Base-by-base conservation (phyloP, 2,329 filamentous ascomycete genomes). In the Xylaria sp. region DNA sequence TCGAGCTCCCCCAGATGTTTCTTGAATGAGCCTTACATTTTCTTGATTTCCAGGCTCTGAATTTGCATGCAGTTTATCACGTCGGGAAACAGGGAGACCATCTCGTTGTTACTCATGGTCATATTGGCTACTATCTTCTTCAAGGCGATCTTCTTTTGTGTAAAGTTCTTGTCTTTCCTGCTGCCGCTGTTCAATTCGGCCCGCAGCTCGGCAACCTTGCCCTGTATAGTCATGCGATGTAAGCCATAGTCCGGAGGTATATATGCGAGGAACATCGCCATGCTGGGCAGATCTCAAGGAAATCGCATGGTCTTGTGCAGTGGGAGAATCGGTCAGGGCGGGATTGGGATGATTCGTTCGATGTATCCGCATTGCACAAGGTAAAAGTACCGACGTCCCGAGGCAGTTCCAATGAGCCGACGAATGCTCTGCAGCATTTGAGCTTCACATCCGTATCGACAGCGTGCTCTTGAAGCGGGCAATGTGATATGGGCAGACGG, bases 81-180 rank as follows among this genome's bases (percentile, higher is more conserved):
- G 78, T 99, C 96, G 20, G 95, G 94, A 75, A 99, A 99, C 60
- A 99, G 85, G 45, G 93, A 94, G 63, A 98, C 92, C 96, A 99
- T 99, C 81, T 99, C 96, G 78, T 98, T 99, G 83, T 99, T 99
- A 88, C 95, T 98, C 96, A 99, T 99, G 72, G 96, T 99, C 96
- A 99, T 99, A 80, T 99, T 99, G 79, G 96, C 96, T 75, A 99
- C 96, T 74, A 99, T 98, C 87, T 97, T 97, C 87, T 99, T 99
- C 71, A 99, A 87, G 12, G 96, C 94, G 78, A 97, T 97, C 88
- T 98, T 98, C 86, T 98, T 99, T 73, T 90, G 89, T 52, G 91
- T 88, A 82, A 93, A 91, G 83, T 97, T 97, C 87, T 97, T 98
- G 84, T 99, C 96, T 85, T 98, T 99, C 86, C 97, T 97, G 73